Base-by-base conservation (phyloP, 352 stramenopile genomes). In the Globisporangium splendens region DNA sequence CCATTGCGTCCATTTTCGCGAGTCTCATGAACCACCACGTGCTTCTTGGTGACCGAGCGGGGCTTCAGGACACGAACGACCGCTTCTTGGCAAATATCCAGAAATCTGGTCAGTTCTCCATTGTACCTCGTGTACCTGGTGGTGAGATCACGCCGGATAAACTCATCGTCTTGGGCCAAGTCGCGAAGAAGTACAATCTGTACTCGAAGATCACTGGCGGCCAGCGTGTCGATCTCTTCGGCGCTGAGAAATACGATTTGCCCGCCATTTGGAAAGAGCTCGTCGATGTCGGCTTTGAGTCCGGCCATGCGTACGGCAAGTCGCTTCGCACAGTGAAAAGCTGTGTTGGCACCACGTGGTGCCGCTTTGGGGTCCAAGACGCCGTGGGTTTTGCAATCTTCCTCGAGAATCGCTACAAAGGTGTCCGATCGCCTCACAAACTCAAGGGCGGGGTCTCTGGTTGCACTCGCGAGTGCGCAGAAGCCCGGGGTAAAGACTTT, bases 191-290 rank as follows among this genome's bases (percentile, higher is more conserved):
- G 58, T 96, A 96, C 63, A 81, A 85, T 42, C 65, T 98, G 47
- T 98, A 98, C 76, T 85, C 84, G 10, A 98, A 98, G 71, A 93
- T 98, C 65, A 98, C 91, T n/a, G 91, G 91, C 20, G 91, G 77
- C n/a, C 91, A 98, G 66, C 86, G 91, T 35, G 80, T 98, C 42
- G 90, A 98, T 68, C 69, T 98, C 14, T 98, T 98, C 63, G 91
- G 91, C 38, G 91, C 91, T 15, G 80, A 95, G 55, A 96, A 96
- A 66, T 82, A 97, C 61, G 75, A 97, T 58, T 65, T 98, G 38
- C 88, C 90, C 8, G 83, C 85, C 35, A 98, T 97, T 66, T 97
- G 91, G 91, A 78, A 93, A 66, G 73, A 96, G 59, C 77, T 98
- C n/a, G 89, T 93, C 12, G 66, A 88, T 12, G 89, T 80, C 52